Base-by-base conservation (phyloP, 164 flowering plant genomes). In the Pachysandra terminalis region DNA sequence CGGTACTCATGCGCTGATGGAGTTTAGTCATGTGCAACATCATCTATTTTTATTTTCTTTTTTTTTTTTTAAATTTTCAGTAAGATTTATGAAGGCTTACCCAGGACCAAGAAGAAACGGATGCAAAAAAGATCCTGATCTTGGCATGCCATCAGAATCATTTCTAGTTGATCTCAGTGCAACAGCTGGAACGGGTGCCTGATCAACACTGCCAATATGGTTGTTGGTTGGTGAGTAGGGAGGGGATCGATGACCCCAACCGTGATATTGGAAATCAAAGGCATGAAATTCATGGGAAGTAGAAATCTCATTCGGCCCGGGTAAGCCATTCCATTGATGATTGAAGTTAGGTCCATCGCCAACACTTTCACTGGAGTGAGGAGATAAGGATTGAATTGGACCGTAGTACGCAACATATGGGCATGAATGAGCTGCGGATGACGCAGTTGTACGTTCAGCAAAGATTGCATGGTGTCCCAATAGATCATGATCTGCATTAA, bases 391-490 rank as follows among this genome's bases (percentile, higher is more conserved):
- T 65, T 82, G 94, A 63, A 88, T 57, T 21, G 95, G 95, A 68
- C 88, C 87, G 72, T 87, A 73, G 74, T 85, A 85, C 41, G 90
- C 82, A 59, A 90, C 26, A 69, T 87, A 90, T 5, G 98, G 98
- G 79, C 98, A 93, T 22, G 87, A 85, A 75, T 87, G 96, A 53
- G 77, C 49, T 51, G 85, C 81, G 56, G 98, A 87, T 69, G 97
- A 82, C 35, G 86, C 87, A 10, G 88, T 74, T 61, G 95, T 69
- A 67, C 83, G 91, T 69, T 90, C 96, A 24, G 93, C 79, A 79
- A 84, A 90, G 61, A 87, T 61, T 48, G 90, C 79, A 78, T 82
- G 88, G 56, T 85, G 96, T 35, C 87, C 91, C 71, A 89, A 59
- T 28, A 86, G 78, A 66, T 90, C 96, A 74, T 86, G 91, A 86